A percentile compares a stretch with the other conserved stretches of the same genome.
phyloP scores from a whole-genome alignment of 495 filamentous ascomycete species.

The Amphirosellinia nigrospora region DNA sequence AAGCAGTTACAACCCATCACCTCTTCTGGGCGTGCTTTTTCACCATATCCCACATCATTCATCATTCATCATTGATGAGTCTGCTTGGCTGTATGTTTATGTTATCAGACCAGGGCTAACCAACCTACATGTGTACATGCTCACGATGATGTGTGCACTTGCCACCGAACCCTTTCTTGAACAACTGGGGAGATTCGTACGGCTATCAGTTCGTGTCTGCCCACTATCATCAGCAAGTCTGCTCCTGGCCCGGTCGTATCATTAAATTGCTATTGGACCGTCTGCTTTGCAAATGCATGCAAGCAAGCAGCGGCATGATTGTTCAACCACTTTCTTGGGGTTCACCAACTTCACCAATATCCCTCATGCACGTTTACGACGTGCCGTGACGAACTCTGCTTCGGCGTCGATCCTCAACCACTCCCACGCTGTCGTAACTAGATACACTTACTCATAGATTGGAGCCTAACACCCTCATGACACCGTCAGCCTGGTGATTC shows the following conservation, averaged over 20 bases:
- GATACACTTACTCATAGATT: neutral
- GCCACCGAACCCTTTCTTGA: neutral
- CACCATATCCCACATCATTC: neutral
- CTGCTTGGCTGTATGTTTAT: neutral
- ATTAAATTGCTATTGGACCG: neutral
- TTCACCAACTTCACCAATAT: constrained; percentile 5
- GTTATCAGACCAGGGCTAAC: constrained; percentile 5
- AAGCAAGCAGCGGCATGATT: constrained; percentile 1
- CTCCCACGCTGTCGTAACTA: neutral
- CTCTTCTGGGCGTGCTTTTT: neutral
- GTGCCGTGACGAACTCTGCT: constrained; percentile 7
- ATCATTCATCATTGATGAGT: neutral
- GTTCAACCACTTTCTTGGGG: neutral
- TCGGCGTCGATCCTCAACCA: neutral
- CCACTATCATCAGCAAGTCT: neutral
- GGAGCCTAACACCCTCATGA: neutral
- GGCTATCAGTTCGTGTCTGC: constrained; percentile 4
- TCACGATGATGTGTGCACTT: constrained; percentile 1
- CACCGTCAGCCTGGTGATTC: constrained; percentile 3
- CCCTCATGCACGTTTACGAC: constrained; percentile 17
- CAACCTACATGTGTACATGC: neutral
- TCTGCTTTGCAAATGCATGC: neutral
- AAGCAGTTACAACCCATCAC: constrained; percentile 18
- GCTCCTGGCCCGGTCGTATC: constrained; percentile 10
- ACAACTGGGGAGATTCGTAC: neutral